phyloP scores from a whole-genome alignment of 2,329 filamentous ascomycete genomes.

The Dothistroma pini region DNA sequence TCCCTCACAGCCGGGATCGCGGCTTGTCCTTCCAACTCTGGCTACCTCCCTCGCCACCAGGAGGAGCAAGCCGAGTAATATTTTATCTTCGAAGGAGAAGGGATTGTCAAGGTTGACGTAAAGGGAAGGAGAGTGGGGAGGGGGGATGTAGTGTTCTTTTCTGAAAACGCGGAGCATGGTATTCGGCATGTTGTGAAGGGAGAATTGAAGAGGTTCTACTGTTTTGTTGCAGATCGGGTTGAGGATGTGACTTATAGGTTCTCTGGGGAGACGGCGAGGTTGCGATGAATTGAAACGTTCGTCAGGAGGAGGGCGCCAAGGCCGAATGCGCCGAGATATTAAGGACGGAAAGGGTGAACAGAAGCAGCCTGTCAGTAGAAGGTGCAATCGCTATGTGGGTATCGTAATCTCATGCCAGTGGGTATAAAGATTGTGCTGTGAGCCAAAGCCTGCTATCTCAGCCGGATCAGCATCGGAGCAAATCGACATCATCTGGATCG shows the following conservation, averaged over 20 bases:
- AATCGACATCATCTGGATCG: conserved; percentile 50
- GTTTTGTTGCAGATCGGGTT: conserved; percentile 11
- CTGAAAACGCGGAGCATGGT: conserved; percentile 44
- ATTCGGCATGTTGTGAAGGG: conserved; percentile 21
- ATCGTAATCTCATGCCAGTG: not conserved
- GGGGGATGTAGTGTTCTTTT: conserved; percentile 41
- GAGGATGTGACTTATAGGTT: conserved; percentile 13
- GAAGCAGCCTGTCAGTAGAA: too few species aligned
- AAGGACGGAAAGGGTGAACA: not conserved
- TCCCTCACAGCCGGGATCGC: conserved; percentile 41
- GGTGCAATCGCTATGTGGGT: not conserved
- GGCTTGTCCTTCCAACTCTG: conserved; percentile 32
- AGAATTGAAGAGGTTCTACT: conserved; percentile 13
- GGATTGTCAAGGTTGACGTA: conserved; percentile 40
- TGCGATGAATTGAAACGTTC: not conserved
- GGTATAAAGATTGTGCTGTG: not conserved
- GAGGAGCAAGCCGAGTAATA: conserved; percentile 46
- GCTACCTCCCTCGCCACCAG: conserved; percentile 38
- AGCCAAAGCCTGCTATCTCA: not conserved
- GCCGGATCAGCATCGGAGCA: conserved; percentile 33
- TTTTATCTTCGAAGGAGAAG: conserved; percentile 38
- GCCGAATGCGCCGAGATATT: not conserved
- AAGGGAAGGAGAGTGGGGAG: conserved; percentile 30
- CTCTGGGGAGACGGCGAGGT: conserved; percentile 2
- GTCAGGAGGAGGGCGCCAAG: not conserved